Evolutionary conservation across 768 basidiomycete species (phyloP).

Genomic region (Russula virescens): DNA sequence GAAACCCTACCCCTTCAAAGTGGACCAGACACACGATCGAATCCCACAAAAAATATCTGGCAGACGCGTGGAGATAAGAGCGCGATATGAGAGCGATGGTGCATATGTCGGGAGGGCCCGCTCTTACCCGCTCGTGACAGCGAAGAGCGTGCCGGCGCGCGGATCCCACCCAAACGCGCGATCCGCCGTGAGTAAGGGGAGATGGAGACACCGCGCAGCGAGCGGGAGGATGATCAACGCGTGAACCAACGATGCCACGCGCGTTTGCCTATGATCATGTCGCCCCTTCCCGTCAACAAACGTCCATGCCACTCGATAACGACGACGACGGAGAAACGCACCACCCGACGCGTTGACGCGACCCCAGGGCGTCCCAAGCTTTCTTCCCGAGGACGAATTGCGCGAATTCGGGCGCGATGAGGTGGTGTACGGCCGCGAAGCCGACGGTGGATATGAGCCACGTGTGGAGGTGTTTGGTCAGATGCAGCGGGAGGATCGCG

Average conservation of each 20-base stretch:
- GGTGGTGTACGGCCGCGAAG: slow-evolving; percentile 54
- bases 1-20: slow-evolving; percentile 66
- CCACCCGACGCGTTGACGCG: slow-evolving; percentile 8
- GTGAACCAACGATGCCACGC: slow-evolving; percentile 68
- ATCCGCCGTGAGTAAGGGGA: slow-evolving; percentile 47
- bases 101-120: not conserved
- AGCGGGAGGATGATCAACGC: slow-evolving; percentile 62
- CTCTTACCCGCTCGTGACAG: slow-evolving; percentile 67
- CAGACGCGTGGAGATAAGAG: not conserved
- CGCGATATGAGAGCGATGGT: not conserved
- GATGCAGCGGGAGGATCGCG: slow-evolving; percentile 30
- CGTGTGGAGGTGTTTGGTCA: slow-evolving; percentile 50
- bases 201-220: slow-evolving; percentile 48
- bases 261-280: slow-evolving; percentile 50
- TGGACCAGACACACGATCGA: slow-evolving; percentile 62
- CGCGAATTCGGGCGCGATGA: slow-evolving; percentile 44
- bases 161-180: slow-evolving; percentile 74
- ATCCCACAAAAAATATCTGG: slow-evolving; percentile 83
- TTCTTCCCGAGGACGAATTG: slow-evolving; percentile 40
- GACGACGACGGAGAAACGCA: not conserved
- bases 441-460: slow-evolving; percentile 48
- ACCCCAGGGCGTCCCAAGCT: slow-evolving; percentile 36
- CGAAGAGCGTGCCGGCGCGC: slow-evolving; percentile 49
- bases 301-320: not conserved
- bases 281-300: not conserved